Evolutionary conservation across 2,329 filamentous ascomycete genomes (phyloP).

Genomic region (Xenosphaeropsis pyriputrescens): DNA sequence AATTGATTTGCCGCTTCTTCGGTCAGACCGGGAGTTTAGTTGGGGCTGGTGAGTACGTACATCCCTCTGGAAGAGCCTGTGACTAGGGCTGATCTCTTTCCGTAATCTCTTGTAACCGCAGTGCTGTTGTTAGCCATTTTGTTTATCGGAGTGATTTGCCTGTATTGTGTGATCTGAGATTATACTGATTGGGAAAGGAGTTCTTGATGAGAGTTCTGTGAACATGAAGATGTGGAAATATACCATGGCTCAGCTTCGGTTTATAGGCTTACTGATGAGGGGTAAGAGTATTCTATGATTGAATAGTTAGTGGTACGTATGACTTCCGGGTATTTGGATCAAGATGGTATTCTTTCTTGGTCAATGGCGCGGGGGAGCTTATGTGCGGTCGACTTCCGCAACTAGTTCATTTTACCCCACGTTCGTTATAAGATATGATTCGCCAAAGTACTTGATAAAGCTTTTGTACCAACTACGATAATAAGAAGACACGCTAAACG

Average conservation of each 20-base stretch:
- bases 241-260: not conserved
- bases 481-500: too few relatives aligned
- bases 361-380: not conserved
- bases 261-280: not conserved
- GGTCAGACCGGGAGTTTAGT: conserved; percentile 5
- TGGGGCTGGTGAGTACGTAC: conserved; percentile 11
- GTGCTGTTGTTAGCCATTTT: conserved; percentile 6
- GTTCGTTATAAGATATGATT: not conserved
- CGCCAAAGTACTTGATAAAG: not conserved
- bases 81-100: conserved; percentile 21
- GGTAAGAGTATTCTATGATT: not conserved
- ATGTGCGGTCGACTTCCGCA: not conserved
- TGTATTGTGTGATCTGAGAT: not conserved
- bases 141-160: not conserved
- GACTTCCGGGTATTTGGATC: not conserved
- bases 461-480: too few relatives aligned
- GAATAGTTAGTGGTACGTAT: not conserved
- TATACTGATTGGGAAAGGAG: not conserved
- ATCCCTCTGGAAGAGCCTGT: conserved; percentile 24
- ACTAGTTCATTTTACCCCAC: not conserved
- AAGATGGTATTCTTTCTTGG: not conserved
- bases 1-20: conserved; percentile 40
- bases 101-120: conserved; percentile 14
- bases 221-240: not conserved
- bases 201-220: not conserved